These are phyloP conservation scores for Sordariomycetes sp. DNA, from an alignment of 2,329 filamentous ascomycete genomes.

Conservation along the genomic window DNA sequence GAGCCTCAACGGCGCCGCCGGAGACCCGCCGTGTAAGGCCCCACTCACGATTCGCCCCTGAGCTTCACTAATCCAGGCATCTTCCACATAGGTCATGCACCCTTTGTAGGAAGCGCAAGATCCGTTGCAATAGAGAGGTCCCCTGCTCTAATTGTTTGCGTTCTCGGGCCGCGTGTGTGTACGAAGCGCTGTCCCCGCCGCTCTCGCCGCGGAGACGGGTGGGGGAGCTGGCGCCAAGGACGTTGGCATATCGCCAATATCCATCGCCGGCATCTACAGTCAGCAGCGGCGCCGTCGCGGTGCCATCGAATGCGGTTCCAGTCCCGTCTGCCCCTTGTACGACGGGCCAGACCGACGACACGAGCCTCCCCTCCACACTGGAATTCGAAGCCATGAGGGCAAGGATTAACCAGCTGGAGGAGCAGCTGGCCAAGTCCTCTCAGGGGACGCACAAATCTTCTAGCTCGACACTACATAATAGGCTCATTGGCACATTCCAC, in stretches of 20 bases:
- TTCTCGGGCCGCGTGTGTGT: not conserved
- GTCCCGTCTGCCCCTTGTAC: not conserved
- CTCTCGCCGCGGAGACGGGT: not conserved
- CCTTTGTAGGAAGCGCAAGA: conserved; percentile 27
- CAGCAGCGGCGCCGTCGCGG: not conserved
- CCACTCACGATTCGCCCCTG: not conserved
- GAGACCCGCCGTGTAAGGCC: conserved; percentile 14
- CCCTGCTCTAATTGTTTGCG: conserved; percentile 21
- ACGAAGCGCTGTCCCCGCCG: conserved; percentile 7
- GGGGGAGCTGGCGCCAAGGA: not conserved
- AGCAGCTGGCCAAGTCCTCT: conserved; percentile 19
- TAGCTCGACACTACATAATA: conserved; percentile 22
- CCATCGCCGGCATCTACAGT: not conserved
- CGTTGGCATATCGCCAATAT: too few species aligned
- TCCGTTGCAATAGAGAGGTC: conserved; percentile 24
- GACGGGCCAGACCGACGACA: not conserved
- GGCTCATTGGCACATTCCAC: conserved; percentile 27
- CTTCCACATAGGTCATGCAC: conserved; percentile 19
- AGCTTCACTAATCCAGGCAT: not conserved
- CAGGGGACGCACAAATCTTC: conserved; percentile 7
- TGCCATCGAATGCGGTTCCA: not conserved
- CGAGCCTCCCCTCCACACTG: not conserved
- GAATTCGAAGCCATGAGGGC: conserved; percentile 21
- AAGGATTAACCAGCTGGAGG: conserved; percentile 28
- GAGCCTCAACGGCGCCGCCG: conserved; percentile 13